These are phyloP conservation scores for Pythium volutum DNA, from an alignment of 352 stramenopile genomes.

Conservation along the genomic window DNA sequence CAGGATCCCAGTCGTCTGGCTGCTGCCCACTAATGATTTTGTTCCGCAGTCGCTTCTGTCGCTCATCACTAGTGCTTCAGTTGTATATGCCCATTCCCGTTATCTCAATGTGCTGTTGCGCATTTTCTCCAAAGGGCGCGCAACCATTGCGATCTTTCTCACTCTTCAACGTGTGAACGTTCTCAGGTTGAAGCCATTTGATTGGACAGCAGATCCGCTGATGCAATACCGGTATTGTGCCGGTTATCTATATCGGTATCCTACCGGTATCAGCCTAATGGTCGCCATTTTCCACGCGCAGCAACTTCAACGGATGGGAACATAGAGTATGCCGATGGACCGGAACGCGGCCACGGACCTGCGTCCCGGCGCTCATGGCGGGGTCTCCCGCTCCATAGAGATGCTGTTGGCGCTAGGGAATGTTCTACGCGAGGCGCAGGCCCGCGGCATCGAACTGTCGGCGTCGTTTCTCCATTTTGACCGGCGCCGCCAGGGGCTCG, in stretches of 20 bases:
- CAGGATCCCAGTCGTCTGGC: no score
- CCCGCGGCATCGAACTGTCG: conserved; percentile 43
- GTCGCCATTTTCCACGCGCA: background rate
- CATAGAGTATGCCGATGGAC: background rate
- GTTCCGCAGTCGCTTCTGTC: background rate
- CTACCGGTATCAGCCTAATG: background rate
- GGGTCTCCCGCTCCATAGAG: background rate
- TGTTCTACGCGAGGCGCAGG: conserved; percentile 46
- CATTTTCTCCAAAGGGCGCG: background rate
- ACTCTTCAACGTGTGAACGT: conserved; percentile 5
- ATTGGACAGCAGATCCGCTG: conserved; percentile 11
- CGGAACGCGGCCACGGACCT: background rate
- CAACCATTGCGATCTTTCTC: conserved; percentile 7
- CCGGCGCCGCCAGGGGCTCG: conserved; percentile 37
- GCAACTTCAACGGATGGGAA: background rate
- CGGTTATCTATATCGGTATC: background rate
- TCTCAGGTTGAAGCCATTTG: conserved; percentile 4
- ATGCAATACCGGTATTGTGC: conserved; percentile 1
- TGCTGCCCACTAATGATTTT: no score
- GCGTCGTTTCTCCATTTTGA: conserved; percentile 65
- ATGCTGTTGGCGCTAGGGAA: conserved; percentile 37
- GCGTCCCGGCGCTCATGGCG: no score
- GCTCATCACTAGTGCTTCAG: background rate
- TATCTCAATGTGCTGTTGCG: background rate
- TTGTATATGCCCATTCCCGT: background rate